Percentiles rank a stretch among this genome's conserved stretches.
Conservation (phyloP, 768 basidiomycete genomes). For the Macrolepiota dolichaula region DNA sequence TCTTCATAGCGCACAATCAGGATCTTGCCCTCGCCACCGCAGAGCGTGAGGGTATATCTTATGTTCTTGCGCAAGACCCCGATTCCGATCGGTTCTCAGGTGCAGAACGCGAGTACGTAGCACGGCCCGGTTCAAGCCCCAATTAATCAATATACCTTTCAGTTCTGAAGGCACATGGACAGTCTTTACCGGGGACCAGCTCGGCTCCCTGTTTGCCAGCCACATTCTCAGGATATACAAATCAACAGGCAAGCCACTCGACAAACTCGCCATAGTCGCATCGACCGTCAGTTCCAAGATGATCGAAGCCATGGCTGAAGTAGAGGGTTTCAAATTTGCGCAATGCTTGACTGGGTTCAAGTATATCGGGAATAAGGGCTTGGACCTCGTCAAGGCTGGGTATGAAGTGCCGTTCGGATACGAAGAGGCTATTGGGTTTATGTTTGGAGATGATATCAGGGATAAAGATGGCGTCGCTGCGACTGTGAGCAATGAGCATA, state of each 20-base stretch:
- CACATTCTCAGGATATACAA: constrained; percentile 40
- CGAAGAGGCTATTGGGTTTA: constrained; percentile 91
- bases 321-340: constrained; percentile 78
- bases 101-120: constrained; percentile 59
- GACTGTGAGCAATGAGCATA: constrained; percentile 42
- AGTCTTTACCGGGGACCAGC: constrained; percentile 81
- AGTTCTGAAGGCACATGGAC: constrained; percentile 58
- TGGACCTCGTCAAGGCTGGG: constrained; percentile 60
- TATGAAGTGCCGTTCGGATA: constrained; percentile 80
- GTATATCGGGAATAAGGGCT: constrained; percentile 82
- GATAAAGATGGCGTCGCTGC: constrained; percentile 91
- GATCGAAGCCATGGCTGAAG: constrained; percentile 71
- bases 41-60: constrained; percentile 42
- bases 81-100: constrained; percentile 83
- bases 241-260: constrained; percentile 38
- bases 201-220: constrained; percentile 54
- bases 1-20: constrained; percentile 30
- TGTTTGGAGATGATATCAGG: constrained; percentile 75
- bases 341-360: constrained; percentile 93
- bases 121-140: background rate
- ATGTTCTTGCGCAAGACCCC: constrained; percentile 87
- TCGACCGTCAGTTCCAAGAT: constrained; percentile 92
- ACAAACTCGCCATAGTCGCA: constrained; percentile 79
- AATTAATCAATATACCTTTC: constrained; percentile 4
- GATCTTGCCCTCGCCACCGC: constrained; percentile 71